These are phyloP conservation scores for Aspergillus sp. DNA, from an alignment of 2,329 filamentous ascomycete species.

Conservation along the genomic window DNA sequence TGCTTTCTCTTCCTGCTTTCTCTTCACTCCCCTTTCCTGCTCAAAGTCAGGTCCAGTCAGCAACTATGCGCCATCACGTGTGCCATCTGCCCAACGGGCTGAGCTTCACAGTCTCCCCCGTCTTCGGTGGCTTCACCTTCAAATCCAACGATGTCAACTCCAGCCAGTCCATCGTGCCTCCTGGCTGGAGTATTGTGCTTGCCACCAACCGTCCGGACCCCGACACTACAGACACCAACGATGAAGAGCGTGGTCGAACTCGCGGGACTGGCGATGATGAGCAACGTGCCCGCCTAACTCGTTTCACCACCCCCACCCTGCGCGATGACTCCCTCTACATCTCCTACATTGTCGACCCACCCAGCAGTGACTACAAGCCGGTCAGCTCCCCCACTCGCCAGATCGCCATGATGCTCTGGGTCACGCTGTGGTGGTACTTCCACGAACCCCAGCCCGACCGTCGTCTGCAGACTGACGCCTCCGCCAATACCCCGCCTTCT, in stretches of 20 bases:
- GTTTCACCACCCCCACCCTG: slow-evolving; percentile 75
- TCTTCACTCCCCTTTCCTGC: not conserved
- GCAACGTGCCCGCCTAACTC: slow-evolving; percentile 38
- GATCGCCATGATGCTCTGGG: slow-evolving; percentile 96
- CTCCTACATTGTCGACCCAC: slow-evolving; percentile 84
- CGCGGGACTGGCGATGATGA: slow-evolving; percentile 23
- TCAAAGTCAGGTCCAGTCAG: not conserved
- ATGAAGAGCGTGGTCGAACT: slow-evolving; percentile 18
- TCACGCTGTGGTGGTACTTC: slow-evolving; percentile 96
- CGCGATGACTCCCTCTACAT: slow-evolving; percentile 83
- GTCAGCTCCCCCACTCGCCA: slow-evolving; percentile 79
- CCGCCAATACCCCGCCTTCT: slow-evolving; percentile 64
- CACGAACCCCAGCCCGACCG: slow-evolving; percentile 76
- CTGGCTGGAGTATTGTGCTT: slow-evolving; percentile 87
- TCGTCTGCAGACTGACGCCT: slow-evolving; percentile 63
- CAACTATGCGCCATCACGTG: slow-evolving; percentile 31
- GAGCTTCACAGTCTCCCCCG: slow-evolving; percentile 75
- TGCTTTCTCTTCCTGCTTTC: slow-evolving; percentile 6
- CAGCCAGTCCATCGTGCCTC: slow-evolving; percentile 67
- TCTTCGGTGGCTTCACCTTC: slow-evolving; percentile 91
- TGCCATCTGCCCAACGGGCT: slow-evolving; percentile 82
- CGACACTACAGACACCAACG: slow-evolving; percentile 20
- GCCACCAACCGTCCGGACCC: slow-evolving; percentile 60
- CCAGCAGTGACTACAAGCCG: slow-evolving; percentile 75
- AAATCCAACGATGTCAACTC: slow-evolving; percentile 74